These are phyloP conservation scores for Leucoagaricus sp. DNA, from an alignment of 1,284 basidiomycete genomes.

Conservation along the genomic window DNA sequence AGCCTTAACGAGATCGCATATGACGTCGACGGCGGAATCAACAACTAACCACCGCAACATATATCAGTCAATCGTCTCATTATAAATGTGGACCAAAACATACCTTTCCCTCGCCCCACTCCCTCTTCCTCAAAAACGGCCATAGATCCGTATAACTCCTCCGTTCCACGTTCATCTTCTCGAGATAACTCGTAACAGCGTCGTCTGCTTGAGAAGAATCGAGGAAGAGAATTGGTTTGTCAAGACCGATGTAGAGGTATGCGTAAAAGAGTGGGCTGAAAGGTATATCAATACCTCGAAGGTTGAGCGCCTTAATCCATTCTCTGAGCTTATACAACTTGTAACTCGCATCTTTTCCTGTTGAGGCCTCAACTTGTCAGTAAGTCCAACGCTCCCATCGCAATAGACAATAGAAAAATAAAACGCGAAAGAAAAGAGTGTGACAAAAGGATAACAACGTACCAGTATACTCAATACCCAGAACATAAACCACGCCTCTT, in stretches of 20 bases:
- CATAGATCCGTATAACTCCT: conserved; percentile 79
- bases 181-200: conserved; percentile 59
- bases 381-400: background rate
- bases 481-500: conserved; percentile 70
- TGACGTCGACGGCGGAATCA: conserved; percentile 70
- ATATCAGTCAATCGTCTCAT: background rate
- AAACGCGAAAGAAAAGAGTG: too few species aligned
- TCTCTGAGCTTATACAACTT: conserved; percentile 61
- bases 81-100: too few species aligned
- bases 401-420: background rate
- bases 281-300: conserved; percentile 85
- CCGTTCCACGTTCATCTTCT: conserved; percentile 57
- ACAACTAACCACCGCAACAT: conserved; percentile 40
- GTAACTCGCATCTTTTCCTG: conserved; percentile 52
- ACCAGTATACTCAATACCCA: conserved; percentile 78
- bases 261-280: conserved; percentile 88
- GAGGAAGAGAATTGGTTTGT: conserved; percentile 67
- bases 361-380: conserved; percentile 10
- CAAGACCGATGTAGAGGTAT: conserved; percentile 74
- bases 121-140: conserved; percentile 70
- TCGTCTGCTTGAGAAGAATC: conserved; percentile 60
- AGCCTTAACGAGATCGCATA: conserved; percentile 82
- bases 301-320: conserved; percentile 72
- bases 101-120: conserved; percentile 78
- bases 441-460: too few species aligned